phyloP scores from a whole-genome alignment of 2,329 filamentous ascomycete genomes.

The Verticillium dahliae region DNA sequence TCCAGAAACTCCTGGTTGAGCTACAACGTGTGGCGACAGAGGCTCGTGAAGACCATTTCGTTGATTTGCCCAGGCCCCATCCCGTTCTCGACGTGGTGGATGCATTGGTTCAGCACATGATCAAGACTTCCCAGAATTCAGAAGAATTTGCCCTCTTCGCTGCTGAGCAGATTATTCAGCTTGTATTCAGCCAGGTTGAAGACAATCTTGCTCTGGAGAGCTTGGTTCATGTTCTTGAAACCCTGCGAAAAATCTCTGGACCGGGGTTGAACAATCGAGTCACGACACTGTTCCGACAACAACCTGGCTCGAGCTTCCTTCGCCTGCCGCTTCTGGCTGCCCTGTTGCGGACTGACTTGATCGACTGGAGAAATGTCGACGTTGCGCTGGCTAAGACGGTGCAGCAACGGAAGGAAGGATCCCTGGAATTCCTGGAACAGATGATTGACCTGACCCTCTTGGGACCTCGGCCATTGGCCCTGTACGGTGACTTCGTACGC shows the following conservation, averaged over 20 bases:
- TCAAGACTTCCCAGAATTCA: constrained; percentile 55
- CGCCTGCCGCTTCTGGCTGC: constrained; percentile 52
- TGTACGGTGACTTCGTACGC: constrained; percentile 79
- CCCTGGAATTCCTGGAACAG: constrained; percentile 72
- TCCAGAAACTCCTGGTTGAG: constrained; percentile 52
- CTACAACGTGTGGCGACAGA: constrained; percentile 47
- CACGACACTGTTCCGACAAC: constrained; percentile 48
- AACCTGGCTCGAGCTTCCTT: constrained; percentile 48
- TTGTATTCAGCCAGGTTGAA: constrained; percentile 49
- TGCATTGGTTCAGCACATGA: constrained; percentile 54
- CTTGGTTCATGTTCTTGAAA: constrained; percentile 55
- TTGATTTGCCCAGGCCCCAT: constrained; percentile 51
- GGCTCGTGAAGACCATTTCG: constrained; percentile 52
- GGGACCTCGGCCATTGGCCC: constrained; percentile 67
- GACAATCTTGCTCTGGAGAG: constrained; percentile 54
- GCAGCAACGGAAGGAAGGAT: constrained; percentile 60
- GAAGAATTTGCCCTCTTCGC: constrained; percentile 54
- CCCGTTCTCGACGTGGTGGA: constrained; percentile 57
- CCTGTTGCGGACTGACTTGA: constrained; percentile 51
- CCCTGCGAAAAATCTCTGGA: constrained; percentile 52
- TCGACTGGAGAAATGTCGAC: constrained; percentile 62
- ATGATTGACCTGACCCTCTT: constrained; percentile 75
- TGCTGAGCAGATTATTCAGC: constrained; percentile 51
- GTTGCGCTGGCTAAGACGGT: constrained; percentile 68
- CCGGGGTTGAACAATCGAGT: constrained; percentile 48